Evolutionary conservation across 345 rosid genomes (phyloP).

Genomic region (Bruguiera parviflora): DNA sequence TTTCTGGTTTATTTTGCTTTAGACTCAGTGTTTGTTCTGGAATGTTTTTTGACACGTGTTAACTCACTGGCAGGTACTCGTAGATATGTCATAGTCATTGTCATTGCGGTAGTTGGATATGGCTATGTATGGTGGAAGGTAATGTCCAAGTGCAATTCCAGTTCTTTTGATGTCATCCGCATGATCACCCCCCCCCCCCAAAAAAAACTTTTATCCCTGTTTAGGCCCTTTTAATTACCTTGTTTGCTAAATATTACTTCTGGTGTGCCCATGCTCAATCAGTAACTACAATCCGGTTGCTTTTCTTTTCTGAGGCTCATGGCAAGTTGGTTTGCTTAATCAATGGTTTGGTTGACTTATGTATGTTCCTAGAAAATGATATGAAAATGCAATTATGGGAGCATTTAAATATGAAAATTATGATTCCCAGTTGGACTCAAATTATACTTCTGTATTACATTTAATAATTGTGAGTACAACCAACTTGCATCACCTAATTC

Average conservation of each 20-base stretch:
- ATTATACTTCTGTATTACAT: too few species aligned
- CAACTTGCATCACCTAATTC: too few species aligned
- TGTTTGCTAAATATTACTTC: background rate
- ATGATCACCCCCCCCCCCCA: too few species aligned
- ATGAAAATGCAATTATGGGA: background rate
- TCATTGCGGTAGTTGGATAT: conserved; percentile 54
- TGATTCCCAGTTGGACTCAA: too few species aligned
- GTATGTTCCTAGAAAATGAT: background rate
- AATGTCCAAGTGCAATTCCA: conserved; percentile 6
- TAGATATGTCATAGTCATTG: conserved; percentile 47
- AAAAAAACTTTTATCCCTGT: background rate
- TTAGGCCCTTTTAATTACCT: too few species aligned
- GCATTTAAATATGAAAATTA: background rate
- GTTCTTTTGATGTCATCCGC: background rate
- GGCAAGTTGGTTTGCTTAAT: background rate
- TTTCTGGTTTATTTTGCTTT: conserved; percentile 7
- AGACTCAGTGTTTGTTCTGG: background rate
- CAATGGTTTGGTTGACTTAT: background rate
- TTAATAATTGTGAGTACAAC: too few species aligned
- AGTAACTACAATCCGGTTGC: background rate
- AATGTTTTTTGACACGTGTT: conserved; percentile 2
- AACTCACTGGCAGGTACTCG: conserved; percentile 41
- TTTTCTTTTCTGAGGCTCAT: conserved; percentile 3
- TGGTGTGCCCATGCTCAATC: background rate
- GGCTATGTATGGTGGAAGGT: conserved; percentile 92